Percentiles rank a stretch among this genome's conserved stretches.
Evolutionary conservation across 164 flowering plant species (phyloP).

Genomic region (Magnolia kwangsiensis): DNA sequence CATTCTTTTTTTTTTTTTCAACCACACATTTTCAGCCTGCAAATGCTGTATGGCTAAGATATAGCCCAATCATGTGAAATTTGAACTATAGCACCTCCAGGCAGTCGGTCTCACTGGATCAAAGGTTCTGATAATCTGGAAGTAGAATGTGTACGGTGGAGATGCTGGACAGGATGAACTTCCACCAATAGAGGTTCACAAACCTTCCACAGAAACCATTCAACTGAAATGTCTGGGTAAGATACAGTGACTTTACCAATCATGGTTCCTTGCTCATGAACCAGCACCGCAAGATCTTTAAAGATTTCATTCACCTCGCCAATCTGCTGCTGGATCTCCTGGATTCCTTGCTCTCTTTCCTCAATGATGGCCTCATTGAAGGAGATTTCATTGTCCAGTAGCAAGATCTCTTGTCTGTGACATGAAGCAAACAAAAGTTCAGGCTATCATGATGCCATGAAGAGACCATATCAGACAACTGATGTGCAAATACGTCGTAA

Average conservation of each 20-base stretch:
- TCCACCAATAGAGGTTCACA: background rate
- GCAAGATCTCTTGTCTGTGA: constrained; percentile 54
- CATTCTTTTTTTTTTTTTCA: too few relatives aligned
- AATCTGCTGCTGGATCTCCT: constrained; percentile 72
- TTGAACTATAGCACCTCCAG: background rate
- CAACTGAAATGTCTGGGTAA: background rate
- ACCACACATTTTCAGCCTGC: background rate
- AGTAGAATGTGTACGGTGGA: background rate
- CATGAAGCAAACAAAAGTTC: background rate
- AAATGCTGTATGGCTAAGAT: background rate
- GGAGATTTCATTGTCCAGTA: constrained; percentile 54
- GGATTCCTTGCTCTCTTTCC: constrained; percentile 79
- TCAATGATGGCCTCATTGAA: constrained; percentile 74
- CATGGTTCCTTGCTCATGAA: constrained; percentile 66
- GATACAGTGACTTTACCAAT: constrained; percentile 45
- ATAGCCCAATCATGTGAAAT: background rate
- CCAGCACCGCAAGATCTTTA: constrained; percentile 73
- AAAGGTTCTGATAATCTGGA: background rate
- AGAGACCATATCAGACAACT: too few relatives aligned
- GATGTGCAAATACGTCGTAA: too few relatives aligned
- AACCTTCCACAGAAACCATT: background rate
- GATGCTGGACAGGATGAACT: background rate
- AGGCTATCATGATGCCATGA: too few relatives aligned
- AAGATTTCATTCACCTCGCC: constrained; percentile 78
- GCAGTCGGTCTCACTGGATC: background rate